Evolutionary conservation across 2,329 filamentous ascomycete genomes (phyloP), one percentile per base, ranked within the genome.

Genomic region (Clonostachys rhizophaga): DNA sequence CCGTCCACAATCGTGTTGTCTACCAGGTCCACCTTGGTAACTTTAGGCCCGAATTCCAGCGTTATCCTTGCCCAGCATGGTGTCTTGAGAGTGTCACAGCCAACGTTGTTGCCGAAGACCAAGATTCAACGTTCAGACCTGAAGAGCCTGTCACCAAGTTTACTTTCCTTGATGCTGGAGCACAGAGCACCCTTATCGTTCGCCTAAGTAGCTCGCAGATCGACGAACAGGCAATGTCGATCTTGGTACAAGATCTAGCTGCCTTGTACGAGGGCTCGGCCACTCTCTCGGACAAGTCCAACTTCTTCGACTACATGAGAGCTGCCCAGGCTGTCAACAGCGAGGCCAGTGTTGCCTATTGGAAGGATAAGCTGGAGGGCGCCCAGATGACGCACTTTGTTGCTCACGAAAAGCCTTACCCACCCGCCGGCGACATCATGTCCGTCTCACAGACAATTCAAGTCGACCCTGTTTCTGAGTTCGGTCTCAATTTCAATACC

Each of bases 161-260:
- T 52, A 69, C 66, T 34, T 75, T 76, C 43, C 48, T 79, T 5
- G 75, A 79, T 37, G 71, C 67, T 0, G 69, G 66, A 9, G 69
- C 73, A 48, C 71, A 70, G 36, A 74, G 74, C 5, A 68, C 66
- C 0, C 62, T 80, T 3, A 55, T 79, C 1, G 54, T 80, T 42
- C 65, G 75, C 12, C 59, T 79, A 0, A 74, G 72, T 18, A 69
- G 65, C 34, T 70, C 76, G 0, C 76, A 79, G 51, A 72, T 76
- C 45, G 73, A 78, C 37, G 69, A 73, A 12, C 55, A 66, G 0
- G 74, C 74, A 0, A 58, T 75, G 2, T 64, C 71, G 2, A 55
- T 74, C 2, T 55, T 79, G 2, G 62, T 79, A 4, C 72, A 72
- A 44, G 74, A 80, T 44, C 67, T 80, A 1, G 66, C 68, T 46